Evolutionary conservation across 2,329 filamentous ascomycete species (phyloP), one percentile per base, ranked within the genome.

Genomic region (Ampelomyces quisqualis): DNA sequence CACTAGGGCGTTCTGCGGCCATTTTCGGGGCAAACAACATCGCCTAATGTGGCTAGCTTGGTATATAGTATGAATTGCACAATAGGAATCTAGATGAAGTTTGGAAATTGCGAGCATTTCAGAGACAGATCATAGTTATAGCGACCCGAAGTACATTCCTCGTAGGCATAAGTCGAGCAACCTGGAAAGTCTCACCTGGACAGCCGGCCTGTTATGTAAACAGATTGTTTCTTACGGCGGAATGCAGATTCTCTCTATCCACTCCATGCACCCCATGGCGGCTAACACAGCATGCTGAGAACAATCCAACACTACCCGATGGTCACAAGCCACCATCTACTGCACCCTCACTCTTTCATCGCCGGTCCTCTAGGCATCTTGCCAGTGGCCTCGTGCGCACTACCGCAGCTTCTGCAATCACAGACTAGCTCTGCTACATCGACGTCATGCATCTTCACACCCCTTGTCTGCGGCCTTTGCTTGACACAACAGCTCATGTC

Each of bases 281-380:
- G 32, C 31, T 45, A 45, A 36, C 27, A 30, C n/a, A 21, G 36
- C 34, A 32, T 33, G 31, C 37, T 26, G 19, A 23, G 35, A 35
- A 19, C 41, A 39, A 37, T 23, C 29, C 46, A 40, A 40, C 40
- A 10, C 22, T 20, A 31, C 31, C 34, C 24, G 34, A 8, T 22
- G 51, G 46, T 60, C 55, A 60, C 55, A 60, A 54, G 50, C 50
- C 43, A 47, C 40, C 43, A 40, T 29, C 34, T 11, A 45, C 30
- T 20, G 41, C 29, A 27, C 20, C 36, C 30, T 34, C 32, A 21
- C 21, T 41, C 32, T 39, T 34, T 41, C 32, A 47, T 34, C 29
- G 21, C 34, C 35, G 22, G 22, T 44, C 43, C 27, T 26, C 49
- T 38, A 36, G 38, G 18, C 22, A 29, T 32, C 32, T 47, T 50